A percentile compares a stretch with the other conserved stretches of the same genome.
These are phyloP conservation scores for Ormosia emarginata DNA, from an alignment of 306 rosid species.

Conservation along the genomic window DNA sequence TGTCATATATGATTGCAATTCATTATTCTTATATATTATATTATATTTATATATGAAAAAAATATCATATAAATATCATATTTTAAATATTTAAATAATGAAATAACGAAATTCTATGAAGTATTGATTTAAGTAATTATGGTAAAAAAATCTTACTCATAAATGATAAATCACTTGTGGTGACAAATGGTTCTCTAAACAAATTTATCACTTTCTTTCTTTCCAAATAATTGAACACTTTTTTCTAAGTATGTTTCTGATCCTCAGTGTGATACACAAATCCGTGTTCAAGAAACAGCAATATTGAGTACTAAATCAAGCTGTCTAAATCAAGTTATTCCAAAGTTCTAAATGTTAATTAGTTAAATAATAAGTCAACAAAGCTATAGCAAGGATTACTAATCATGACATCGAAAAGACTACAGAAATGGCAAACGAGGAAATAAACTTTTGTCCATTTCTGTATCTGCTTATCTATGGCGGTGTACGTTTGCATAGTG, in stretches of 20 bases:
- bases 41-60: no score
- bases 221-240: background rate
- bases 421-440: background rate
- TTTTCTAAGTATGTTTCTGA: no score
- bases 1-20: no score
- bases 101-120: no score
- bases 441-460: conserved; percentile 26
- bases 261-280: no score
- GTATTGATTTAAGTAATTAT: no score
- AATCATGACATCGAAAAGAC: conserved; percentile 28
- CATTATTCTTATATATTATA: no score
- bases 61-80: no score
- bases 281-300: background rate
- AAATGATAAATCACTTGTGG: no score
- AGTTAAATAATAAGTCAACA: conserved; percentile 22
- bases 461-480: background rate
- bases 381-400: background rate
- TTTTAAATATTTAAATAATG: no score
- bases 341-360: background rate
- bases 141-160: no score
- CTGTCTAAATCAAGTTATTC: conserved; percentile 25
- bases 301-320: background rate
- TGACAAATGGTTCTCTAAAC: no score
- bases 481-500: background rate
- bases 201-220: background rate